phyloP scores from a whole-genome alignment of 1,284 basidiomycete species.

The Trichosporon sp. region DNA sequence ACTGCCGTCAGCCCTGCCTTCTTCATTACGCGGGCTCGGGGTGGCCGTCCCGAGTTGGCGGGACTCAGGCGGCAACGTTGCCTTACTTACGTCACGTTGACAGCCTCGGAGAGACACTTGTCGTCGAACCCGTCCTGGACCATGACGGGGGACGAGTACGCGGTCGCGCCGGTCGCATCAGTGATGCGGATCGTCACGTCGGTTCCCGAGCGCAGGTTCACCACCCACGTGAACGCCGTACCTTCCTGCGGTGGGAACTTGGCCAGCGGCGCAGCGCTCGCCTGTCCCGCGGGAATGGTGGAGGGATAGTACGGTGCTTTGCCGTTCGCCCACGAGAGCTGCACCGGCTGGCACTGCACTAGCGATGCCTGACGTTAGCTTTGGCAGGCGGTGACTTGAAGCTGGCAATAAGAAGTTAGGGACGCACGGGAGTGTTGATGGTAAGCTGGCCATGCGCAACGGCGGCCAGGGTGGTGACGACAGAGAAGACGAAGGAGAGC shows the following conservation, averaged over 20 bases:
- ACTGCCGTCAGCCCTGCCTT: neutral
- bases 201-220: slow-evolving; percentile 62
- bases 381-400: neutral
- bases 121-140: slow-evolving; percentile 59
- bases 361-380: slow-evolving; percentile 40
- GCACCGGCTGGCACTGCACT: slow-evolving; percentile 50
- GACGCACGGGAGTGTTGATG: slow-evolving; percentile 65
- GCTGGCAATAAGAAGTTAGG: neutral
- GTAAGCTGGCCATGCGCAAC: slow-evolving; percentile 55
- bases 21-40: no score
- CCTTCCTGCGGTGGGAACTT: slow-evolving; percentile 52
- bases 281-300: slow-evolving; percentile 70
- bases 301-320: slow-evolving; percentile 66
- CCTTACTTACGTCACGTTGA: neutral
- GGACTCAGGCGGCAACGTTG: no score
- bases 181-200: slow-evolving; percentile 55
- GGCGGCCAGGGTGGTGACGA: slow-evolving; percentile 42
- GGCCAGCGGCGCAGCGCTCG: slow-evolving; percentile 58
- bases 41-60: no score
- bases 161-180: slow-evolving; percentile 64
- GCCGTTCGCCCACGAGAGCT: slow-evolving; percentile 64
- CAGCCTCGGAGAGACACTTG: slow-evolving; percentile 38
- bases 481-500: slow-evolving; percentile 8
- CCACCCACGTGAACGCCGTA: slow-evolving; percentile 65
- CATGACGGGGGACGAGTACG: slow-evolving; percentile 64